phyloP scores from a whole-genome alignment of 2,329 filamentous ascomycete genomes.

The Rhexocercosporidium sp. region DNA sequence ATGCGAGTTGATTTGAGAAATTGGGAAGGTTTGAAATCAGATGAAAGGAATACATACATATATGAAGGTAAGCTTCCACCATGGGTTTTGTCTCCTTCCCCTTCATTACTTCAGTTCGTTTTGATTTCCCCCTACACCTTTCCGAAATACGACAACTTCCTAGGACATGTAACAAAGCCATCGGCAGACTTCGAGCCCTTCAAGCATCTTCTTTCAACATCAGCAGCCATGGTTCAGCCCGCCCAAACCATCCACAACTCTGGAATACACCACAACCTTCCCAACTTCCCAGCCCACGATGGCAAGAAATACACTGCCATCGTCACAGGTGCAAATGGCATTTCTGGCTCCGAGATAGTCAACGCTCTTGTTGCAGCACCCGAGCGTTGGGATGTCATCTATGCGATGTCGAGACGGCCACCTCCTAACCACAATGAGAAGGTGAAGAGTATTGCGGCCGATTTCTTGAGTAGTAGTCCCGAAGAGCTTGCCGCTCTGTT shows the following conservation, averaged over 20 bases:
- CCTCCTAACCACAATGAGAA: conserved; percentile 13
- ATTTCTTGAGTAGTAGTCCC: conserved; percentile 23
- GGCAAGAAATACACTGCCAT: conserved; percentile 27
- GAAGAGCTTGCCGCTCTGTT: conserved; percentile 22
- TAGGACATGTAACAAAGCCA: neutral
- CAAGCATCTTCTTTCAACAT: too few relatives aligned
- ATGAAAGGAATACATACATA: neutral
- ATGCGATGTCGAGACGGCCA: conserved; percentile 25
- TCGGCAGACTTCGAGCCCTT: too few relatives aligned
- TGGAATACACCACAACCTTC: conserved; percentile 35
- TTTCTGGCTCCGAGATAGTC: conserved; percentile 30
- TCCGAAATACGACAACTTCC: too few relatives aligned
- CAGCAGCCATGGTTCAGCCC: neutral
- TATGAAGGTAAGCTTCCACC: neutral
- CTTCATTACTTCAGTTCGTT: neutral
- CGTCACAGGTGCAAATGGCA: conserved; percentile 33
- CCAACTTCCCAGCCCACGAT: conserved; percentile 28
- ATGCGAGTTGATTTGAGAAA: neutral
- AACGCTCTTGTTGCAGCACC: conserved; percentile 25
- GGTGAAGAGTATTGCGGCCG: conserved; percentile 22
- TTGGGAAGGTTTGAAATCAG: neutral
- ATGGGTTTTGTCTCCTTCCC: neutral
- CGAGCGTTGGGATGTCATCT: conserved; percentile 28
- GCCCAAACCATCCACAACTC: neutral
- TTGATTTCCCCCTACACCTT: neutral